Percentiles rank a stretch among this genome's conserved stretches.
Conservation (phyloP, 495 filamentous ascomycete genomes). For the Cryomyces antarcticus region DNA sequence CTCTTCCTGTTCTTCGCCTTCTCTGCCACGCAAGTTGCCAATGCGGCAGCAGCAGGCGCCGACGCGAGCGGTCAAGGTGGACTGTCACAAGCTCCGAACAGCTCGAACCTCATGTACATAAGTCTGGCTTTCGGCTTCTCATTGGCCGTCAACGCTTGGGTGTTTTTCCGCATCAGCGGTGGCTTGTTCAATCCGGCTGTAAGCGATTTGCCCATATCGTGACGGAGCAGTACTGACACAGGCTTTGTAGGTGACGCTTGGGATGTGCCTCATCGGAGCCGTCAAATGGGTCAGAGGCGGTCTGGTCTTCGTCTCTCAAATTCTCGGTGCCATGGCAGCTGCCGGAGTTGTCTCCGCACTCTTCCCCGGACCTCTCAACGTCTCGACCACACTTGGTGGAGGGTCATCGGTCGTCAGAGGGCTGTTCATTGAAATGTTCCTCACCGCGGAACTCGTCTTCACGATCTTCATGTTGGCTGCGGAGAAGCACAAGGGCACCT, state of each 20-base stretch:
- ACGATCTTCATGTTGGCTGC: slow-evolving; percentile 36
- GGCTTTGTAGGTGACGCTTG: slow-evolving; percentile 26
- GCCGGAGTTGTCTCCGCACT: slow-evolving; percentile 29
- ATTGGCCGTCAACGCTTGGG: slow-evolving; percentile 14
- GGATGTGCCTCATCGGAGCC: slow-evolving; percentile 34
- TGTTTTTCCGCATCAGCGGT: slow-evolving; percentile 15
- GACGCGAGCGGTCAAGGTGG: background rate
- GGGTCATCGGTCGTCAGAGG: slow-evolving; percentile 28
- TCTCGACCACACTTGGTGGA: slow-evolving; percentile 22
- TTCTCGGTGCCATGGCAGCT: slow-evolving; percentile 36
- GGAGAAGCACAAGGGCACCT: slow-evolving; percentile 32
- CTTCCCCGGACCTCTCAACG: slow-evolving; percentile 29
- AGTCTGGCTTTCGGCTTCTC: slow-evolving; percentile 13
- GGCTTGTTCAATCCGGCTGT: slow-evolving; percentile 16
- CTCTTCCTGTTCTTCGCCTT: slow-evolving; percentile 17
- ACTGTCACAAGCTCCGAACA: slow-evolving; percentile 8
- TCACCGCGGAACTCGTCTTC: slow-evolving; percentile 31
- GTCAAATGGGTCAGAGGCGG: slow-evolving; percentile 26
- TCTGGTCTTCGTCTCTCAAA: slow-evolving; percentile 33
- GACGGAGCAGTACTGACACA: background rate
- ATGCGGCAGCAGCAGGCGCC: slow-evolving; percentile 8
- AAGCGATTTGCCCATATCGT: background rate
- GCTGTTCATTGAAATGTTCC: slow-evolving; percentile 11
- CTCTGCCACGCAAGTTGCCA: slow-evolving; percentile 13
- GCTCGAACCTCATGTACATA: slow-evolving; percentile 8